phyloP scores from a whole-genome alignment of 768 basidiomycete genomes.

The Phlegmacium glaucopus region DNA sequence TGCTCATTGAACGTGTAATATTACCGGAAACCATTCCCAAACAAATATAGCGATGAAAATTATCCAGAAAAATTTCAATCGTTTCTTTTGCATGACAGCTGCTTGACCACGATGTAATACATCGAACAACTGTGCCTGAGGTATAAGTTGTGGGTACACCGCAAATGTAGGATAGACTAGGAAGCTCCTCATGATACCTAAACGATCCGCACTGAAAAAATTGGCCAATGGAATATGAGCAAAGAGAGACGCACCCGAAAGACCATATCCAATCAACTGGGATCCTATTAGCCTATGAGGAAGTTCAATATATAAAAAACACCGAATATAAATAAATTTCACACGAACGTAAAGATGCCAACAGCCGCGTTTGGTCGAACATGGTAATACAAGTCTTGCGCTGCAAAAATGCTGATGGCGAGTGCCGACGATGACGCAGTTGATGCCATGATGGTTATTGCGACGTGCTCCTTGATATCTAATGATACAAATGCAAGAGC shows the following conservation, averaged over 20 bases:
- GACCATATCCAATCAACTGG: conserved; percentile 37
- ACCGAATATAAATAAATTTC: background rate
- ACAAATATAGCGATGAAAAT: conserved; percentile 37
- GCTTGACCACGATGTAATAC: conserved; percentile 41
- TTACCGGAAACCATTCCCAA: conserved; percentile 40
- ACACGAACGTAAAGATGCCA: conserved; percentile 34
- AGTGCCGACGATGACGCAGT: conserved; percentile 49
- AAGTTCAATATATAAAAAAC: background rate
- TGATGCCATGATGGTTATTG: conserved; percentile 52
- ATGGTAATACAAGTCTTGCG: conserved; percentile 51
- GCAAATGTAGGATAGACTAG: conserved; percentile 47
- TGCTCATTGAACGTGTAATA: background rate
- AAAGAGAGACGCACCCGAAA: conserved; percentile 19
- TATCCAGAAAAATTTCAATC: conserved; percentile 44
- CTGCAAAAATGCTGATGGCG: conserved; percentile 52
- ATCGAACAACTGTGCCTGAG: conserved; percentile 40
- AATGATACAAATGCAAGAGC: background rate
- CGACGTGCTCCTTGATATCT: conserved; percentile 45
- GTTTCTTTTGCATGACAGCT: conserved; percentile 33
- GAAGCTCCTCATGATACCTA: conserved; percentile 35
- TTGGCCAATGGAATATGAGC: conserved; percentile 3
- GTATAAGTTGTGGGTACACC: conserved; percentile 39
- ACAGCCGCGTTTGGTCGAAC: conserved; percentile 35
- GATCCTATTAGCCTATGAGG: conserved; percentile 29
- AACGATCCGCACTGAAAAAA: background rate